Percentiles rank a stretch among this genome's conserved stretches.
phyloP scores from a whole-genome alignment of 139 green algal genomes.

The Volvox africanus region DNA sequence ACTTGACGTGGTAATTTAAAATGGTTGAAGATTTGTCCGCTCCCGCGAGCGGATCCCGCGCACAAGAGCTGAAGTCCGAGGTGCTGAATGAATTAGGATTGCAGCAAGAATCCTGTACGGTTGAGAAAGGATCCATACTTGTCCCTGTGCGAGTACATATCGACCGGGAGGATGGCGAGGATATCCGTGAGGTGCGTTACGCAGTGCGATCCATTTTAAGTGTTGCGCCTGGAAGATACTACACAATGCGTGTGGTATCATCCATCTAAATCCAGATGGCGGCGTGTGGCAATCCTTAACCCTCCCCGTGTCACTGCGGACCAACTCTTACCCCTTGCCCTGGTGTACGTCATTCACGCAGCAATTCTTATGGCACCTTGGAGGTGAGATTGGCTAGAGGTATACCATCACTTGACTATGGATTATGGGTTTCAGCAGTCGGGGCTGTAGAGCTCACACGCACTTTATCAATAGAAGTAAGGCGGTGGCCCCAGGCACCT shows the following conservation, averaged over 20 bases:
- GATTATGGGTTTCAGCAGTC: too few relatives aligned
- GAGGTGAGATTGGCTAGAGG: not conserved
- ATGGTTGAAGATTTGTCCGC: not conserved
- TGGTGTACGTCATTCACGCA: not conserved
- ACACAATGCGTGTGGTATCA: too few relatives aligned
- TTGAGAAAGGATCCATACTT: not conserved
- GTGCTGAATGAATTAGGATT: not conserved
- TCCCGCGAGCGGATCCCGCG: not conserved
- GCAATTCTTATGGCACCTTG: conserved; percentile 35
- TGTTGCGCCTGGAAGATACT: too few relatives aligned
- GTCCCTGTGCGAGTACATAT: conserved; percentile 11
- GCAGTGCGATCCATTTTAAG: too few relatives aligned
- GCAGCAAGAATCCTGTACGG: not conserved
- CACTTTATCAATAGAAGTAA: too few relatives aligned
- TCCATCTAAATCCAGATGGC: too few relatives aligned
- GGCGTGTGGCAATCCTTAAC: too few relatives aligned
- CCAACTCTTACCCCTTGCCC: too few relatives aligned
- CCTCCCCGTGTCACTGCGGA: too few relatives aligned
- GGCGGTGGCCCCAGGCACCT: too few relatives aligned
- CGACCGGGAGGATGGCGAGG: conserved; percentile 32
- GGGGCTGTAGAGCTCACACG: too few relatives aligned
- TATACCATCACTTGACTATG: too few relatives aligned
- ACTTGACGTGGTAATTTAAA: not conserved
- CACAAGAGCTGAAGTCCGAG: not conserved
- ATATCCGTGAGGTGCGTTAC: conserved; percentile 26